These are phyloP conservation scores for Aspergillus affinis DNA, from an alignment of 495 filamentous ascomycete genomes.

Conservation along the genomic window DNA sequence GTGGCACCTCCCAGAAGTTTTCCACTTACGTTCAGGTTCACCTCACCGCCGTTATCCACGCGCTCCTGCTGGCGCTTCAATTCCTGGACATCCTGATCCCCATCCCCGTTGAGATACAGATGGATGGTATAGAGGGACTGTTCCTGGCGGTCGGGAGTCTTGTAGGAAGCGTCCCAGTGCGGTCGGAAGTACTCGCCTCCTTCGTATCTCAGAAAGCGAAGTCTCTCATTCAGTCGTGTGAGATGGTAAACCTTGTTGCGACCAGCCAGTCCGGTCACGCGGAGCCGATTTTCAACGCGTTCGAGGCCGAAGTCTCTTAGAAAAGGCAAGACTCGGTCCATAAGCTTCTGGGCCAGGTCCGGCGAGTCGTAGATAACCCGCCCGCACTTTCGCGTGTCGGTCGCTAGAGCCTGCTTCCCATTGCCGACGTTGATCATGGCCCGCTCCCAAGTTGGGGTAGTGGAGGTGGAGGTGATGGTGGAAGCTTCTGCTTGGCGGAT, in stretches of 20 bases:
- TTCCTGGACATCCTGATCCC: slow-evolving; percentile 42
- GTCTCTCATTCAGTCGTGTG: slow-evolving; percentile 68
- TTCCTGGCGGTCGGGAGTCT: slow-evolving; percentile 57
- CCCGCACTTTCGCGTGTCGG: slow-evolving; percentile 64
- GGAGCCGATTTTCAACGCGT: slow-evolving; percentile 34
- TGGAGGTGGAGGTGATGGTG: slow-evolving; percentile 15
- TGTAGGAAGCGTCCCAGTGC: slow-evolving; percentile 73
- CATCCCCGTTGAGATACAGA: slow-evolving; percentile 72
- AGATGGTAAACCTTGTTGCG: slow-evolving; percentile 54
- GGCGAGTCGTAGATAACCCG: slow-evolving; percentile 72
- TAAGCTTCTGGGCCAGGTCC: slow-evolving; percentile 61
- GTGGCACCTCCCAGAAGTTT: slow-evolving; percentile 57
- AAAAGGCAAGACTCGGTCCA: slow-evolving; percentile 55
- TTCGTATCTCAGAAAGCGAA: slow-evolving; percentile 78
- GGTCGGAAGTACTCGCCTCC: slow-evolving; percentile 75
- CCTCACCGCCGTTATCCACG: slow-evolving; percentile 9
- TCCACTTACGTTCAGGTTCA: slow-evolving; percentile 18
- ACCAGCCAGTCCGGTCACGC: slow-evolving; percentile 46
- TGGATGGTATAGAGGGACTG: slow-evolving; percentile 75
- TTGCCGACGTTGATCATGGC: slow-evolving; percentile 63
- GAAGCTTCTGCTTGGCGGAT: slow-evolving; percentile 55
- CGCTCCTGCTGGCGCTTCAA: slow-evolving; percentile 25
- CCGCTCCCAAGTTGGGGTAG: slow-evolving; percentile 30
- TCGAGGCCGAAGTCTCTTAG: slow-evolving; percentile 40
- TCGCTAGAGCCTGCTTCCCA: slow-evolving; percentile 55